A percentile compares a stretch with the other conserved stretches of the same genome.
Conservation (phyloP, 805 yeast genomes). For the Pichia nanzhaoensis region DNA sequence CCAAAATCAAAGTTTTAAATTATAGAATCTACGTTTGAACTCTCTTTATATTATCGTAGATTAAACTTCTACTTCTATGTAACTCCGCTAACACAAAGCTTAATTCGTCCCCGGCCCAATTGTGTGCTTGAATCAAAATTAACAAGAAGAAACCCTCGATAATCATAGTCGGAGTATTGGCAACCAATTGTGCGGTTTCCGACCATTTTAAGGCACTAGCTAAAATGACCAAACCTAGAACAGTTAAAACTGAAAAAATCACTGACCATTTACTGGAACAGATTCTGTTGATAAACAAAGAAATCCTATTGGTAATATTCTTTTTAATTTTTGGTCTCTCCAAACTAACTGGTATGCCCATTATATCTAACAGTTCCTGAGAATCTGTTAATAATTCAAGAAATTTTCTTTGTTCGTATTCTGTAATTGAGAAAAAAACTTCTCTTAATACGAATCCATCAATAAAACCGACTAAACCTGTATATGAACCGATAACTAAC, state of each 20-base stretch:
- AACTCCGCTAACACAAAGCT: slow-evolving; percentile 11
- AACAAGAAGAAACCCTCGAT: slow-evolving; percentile 37
- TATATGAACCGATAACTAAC: slow-evolving; percentile 41
- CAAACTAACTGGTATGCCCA: slow-evolving; percentile 20
- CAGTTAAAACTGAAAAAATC: slow-evolving; percentile 22
- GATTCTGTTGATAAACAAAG: slow-evolving; percentile 22
- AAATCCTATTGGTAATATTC: slow-evolving; percentile 11
- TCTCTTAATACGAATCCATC: slow-evolving; percentile 39
- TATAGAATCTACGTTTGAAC: neutral
- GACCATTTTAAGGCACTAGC: slow-evolving; percentile 34
- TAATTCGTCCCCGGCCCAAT: slow-evolving; percentile 18
- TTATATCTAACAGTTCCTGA: slow-evolving; percentile 23
- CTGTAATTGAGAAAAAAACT: slow-evolving; percentile 28
- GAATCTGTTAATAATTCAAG: slow-evolving; percentile 29
- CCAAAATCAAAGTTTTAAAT: no score
- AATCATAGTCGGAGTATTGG: slow-evolving; percentile 39
- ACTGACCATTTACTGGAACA: slow-evolving; percentile 33
- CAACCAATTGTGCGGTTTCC: slow-evolving; percentile 35
- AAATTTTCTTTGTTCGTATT: slow-evolving; percentile 21
- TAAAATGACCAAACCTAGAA: slow-evolving; percentile 27
- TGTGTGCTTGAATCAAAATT: slow-evolving; percentile 34
- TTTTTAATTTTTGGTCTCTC: slow-evolving; percentile 6
- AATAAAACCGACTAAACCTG: slow-evolving; percentile 38
- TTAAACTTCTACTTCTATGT: slow-evolving; percentile 12
- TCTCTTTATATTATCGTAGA: slow-evolving; percentile 8